Evolutionary conservation across 2,329 filamentous ascomycete species (phyloP).

Genomic region (Fusarium praegraminearum): DNA sequence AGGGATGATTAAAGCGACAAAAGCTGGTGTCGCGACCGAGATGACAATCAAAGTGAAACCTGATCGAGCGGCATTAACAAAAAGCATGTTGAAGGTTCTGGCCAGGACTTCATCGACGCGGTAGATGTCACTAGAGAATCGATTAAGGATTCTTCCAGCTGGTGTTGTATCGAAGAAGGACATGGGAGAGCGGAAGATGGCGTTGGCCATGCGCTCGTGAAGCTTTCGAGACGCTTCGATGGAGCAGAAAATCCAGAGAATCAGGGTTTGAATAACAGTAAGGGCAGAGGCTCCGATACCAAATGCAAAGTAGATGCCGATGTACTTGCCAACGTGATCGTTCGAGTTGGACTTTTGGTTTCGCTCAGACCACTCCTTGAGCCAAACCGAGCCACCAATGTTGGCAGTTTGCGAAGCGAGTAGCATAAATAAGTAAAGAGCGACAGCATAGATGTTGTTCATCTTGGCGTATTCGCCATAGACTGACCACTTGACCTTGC

Average conservation of each 20-base stretch:
- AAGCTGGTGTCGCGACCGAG: constrained; percentile 81
- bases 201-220: constrained; percentile 96
- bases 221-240: constrained; percentile 98
- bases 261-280: constrained; percentile 90
- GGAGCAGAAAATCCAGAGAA: constrained; percentile 99
- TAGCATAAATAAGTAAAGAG: constrained; percentile 81
- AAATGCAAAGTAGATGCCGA: constrained; percentile 95
- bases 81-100: constrained; percentile 97
- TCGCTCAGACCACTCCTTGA: constrained; percentile 89
- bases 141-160: constrained; percentile 93
- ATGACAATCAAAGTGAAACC: constrained; percentile 90
- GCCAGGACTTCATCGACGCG: constrained; percentile 92
- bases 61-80: constrained; percentile 79
- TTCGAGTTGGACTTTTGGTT: constrained; percentile 79
- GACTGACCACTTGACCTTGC: constrained; percentile 96
- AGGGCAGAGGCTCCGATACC: constrained; percentile 87
- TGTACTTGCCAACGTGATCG: constrained; percentile 84
- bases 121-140: constrained; percentile 90
- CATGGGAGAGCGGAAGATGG: constrained; percentile 98
- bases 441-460: constrained; percentile 87
- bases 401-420: constrained; percentile 84
- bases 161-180: constrained; percentile 98
- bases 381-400: constrained; percentile 89
- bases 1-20: constrained; percentile 84
- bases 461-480: constrained; percentile 95